A percentile compares a stretch with the other conserved stretches of the same genome.
Conservation (phyloP, 202 grass and related monocot genomes). For the Brachypodium distachyon region DNA sequence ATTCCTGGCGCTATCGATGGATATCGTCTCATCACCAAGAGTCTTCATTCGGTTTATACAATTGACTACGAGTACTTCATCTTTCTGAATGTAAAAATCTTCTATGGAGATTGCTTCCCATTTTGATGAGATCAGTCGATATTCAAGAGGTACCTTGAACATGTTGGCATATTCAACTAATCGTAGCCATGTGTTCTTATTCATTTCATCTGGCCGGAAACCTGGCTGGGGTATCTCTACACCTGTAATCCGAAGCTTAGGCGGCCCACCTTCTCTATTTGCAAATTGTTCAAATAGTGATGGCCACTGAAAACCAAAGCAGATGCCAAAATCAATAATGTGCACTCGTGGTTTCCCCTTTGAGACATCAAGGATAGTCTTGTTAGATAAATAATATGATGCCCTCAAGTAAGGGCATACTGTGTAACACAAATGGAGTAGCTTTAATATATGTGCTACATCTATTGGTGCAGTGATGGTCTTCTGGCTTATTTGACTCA, state of each 20-base stretch:
- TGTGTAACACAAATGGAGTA: slow-evolving; percentile 19
- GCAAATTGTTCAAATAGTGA: slow-evolving; percentile 38
- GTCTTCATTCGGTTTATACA: slow-evolving; percentile 28
- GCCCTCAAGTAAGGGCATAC: slow-evolving; percentile 29
- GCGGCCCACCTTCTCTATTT: slow-evolving; percentile 31
- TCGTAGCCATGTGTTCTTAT: slow-evolving; percentile 4
- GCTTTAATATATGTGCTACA: slow-evolving; percentile 18
- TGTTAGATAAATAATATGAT: slow-evolving; percentile 39
- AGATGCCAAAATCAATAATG: slow-evolving; percentile 63
- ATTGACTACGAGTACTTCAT: slow-evolving; percentile 44
- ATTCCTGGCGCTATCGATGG: slow-evolving; percentile 30
- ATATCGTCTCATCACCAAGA: slow-evolving; percentile 41
- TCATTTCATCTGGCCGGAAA: slow-evolving; percentile 31
- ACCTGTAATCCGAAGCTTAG: slow-evolving; percentile 53
- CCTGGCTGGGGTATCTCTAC: slow-evolving; percentile 35
- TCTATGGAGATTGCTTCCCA: slow-evolving; percentile 38
- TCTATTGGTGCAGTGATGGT: not conserved
- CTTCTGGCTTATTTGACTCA: slow-evolving; percentile 38
- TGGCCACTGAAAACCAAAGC: slow-evolving; percentile 66
- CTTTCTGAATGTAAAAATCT: slow-evolving; percentile 40
- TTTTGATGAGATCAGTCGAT: slow-evolving; percentile 37
- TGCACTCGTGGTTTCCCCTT: slow-evolving; percentile 29
- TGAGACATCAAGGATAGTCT: slow-evolving; percentile 39
- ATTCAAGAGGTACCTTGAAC: slow-evolving; percentile 55
- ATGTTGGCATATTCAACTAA: slow-evolving; percentile 47